Evolutionary conservation across 2,329 filamentous ascomycete genomes (phyloP).

Genomic region (Fusarium vanettenii): DNA sequence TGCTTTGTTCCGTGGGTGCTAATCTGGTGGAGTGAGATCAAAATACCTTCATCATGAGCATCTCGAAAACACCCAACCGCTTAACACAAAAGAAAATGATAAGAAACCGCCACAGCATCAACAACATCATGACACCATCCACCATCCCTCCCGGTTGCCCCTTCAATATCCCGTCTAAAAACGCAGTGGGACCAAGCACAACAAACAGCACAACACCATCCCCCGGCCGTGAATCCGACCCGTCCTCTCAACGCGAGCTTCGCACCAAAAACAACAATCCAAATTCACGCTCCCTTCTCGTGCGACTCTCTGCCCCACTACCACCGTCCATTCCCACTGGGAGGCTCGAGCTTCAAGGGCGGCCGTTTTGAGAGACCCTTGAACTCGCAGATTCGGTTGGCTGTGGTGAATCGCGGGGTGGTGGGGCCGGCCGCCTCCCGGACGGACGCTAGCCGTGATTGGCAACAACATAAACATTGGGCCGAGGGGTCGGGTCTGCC

Average conservation of each 20-base stretch:
- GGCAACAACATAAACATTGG: slow-evolving; percentile 61
- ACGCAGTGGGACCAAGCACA: slow-evolving; percentile 14
- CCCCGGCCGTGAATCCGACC: slow-evolving; percentile 32
- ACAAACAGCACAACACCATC: slow-evolving; percentile 16
- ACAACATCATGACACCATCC: neutral
- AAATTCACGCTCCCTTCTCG: slow-evolving; percentile 36
- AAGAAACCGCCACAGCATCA: neutral
- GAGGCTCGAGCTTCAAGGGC: slow-evolving; percentile 1
- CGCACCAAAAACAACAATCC: slow-evolving; percentile 25
- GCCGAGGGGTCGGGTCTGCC: slow-evolving; percentile 16
- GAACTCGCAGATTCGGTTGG: slow-evolving; percentile 41
- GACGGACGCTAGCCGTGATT: slow-evolving; percentile 50
- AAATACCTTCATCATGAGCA: neutral
- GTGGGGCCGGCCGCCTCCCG: slow-evolving; percentile 36
- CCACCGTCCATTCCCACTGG: neutral
- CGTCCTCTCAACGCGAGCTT: slow-evolving; percentile 9
- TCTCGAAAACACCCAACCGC: too few species aligned
- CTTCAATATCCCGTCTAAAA: slow-evolving; percentile 30
- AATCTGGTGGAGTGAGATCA: neutral
- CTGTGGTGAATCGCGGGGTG: slow-evolving; percentile 38
- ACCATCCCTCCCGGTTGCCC: slow-evolving; percentile 22
- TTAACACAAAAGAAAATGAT: too few species aligned
- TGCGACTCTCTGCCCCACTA: neutral
- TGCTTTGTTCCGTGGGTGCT: neutral
- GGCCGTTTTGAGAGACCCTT: slow-evolving; percentile 40